Base-by-base conservation (phyloP, 352 stramenopile species). In the Phytopythium montanum region DNA sequence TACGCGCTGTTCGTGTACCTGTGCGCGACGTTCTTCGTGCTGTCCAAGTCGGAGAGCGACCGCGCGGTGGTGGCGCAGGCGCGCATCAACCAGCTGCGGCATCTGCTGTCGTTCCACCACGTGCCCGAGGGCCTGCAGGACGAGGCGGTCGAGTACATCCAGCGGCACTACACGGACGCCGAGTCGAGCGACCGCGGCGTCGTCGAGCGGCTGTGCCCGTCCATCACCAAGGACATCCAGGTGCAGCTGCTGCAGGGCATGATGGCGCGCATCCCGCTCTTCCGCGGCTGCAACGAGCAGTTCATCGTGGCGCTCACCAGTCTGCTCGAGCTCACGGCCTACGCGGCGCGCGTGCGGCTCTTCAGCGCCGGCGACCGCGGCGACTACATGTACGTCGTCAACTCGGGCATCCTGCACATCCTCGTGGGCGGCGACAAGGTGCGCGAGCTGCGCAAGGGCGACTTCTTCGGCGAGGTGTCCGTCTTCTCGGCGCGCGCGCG, bases 301-400 rank as follows among this genome's bases (percentile, higher is more conserved):
- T 92, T 92, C 46, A 81, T 88, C 33, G 69, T 80, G 13, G 82
- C 80, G 1, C 56, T 92, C 10, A 90, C 82, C 4, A 82, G 79
- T 60, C 48, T 92, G 44, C 66, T 92, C 42, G 79, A 90, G 53
- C 75, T 89, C 62, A 73, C 70, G 5, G 79, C 80, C 26, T 68
- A 87, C 14, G 80, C 82, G 0, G 71, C 76, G 7, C 71, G 87
- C 42, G 85, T 76, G 16, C 60, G 70, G 14, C 54, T 92, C 1
- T 92, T 81, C 50, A 60, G 73, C 18, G 64, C 63, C 21, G 82
- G 82, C 8, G 80, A 89, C 31, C 62, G 72, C 21, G 82, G 82
- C 0, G 82, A 92, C 55, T 81, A 70, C 41, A 90, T 92, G 82
- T 90, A 88, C 42, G 64, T 87, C 31, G 82, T 92, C 25, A 84